phyloP scores from a whole-genome alignment of 208 protist species.

The Crithidia sp. region DNA sequence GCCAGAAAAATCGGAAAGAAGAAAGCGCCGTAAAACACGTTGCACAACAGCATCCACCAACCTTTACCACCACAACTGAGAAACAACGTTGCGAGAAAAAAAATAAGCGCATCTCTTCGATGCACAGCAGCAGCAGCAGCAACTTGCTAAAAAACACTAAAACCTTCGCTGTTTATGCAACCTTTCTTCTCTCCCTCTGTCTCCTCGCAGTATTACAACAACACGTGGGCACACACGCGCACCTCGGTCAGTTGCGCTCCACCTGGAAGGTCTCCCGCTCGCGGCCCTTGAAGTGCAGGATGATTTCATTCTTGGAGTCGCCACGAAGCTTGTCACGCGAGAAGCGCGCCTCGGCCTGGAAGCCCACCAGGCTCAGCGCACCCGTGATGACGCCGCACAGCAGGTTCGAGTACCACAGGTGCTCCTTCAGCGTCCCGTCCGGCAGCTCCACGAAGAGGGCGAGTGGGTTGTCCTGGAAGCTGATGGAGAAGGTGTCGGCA shows the following conservation, averaged over 20 bases:
- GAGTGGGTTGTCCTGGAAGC: slow-evolving; percentile 97
- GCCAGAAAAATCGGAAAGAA: no score
- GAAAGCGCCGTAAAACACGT: no score
- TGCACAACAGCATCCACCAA: no score
- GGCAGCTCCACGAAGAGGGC: slow-evolving; percentile 97
- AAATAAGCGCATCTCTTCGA: no score
- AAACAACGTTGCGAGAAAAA: no score
- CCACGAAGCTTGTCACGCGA: slow-evolving; percentile 88
- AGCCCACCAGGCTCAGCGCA: slow-evolving; percentile 94
- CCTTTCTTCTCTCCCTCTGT: neutral
- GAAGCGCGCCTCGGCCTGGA: slow-evolving; percentile 85
- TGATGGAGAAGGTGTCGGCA: slow-evolving; percentile 87
- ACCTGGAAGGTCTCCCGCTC: slow-evolving; percentile 84
- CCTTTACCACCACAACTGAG: no score
- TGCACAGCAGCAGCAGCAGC: no score
- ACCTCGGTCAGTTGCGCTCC: slow-evolving; percentile 41
- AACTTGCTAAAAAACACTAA: no score
- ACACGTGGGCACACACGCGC: neutral
- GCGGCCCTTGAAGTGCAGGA: slow-evolving; percentile 78
- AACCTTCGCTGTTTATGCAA: no score
- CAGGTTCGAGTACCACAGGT: slow-evolving; percentile 96
- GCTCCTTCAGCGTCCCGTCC: slow-evolving; percentile 79
- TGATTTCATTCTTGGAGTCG: slow-evolving; percentile 90
- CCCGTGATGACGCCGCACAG: slow-evolving; percentile 97
- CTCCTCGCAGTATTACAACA: neutral